phyloP scores from a whole-genome alignment of 306 rosid species.

The Albizia julibrissin region DNA sequence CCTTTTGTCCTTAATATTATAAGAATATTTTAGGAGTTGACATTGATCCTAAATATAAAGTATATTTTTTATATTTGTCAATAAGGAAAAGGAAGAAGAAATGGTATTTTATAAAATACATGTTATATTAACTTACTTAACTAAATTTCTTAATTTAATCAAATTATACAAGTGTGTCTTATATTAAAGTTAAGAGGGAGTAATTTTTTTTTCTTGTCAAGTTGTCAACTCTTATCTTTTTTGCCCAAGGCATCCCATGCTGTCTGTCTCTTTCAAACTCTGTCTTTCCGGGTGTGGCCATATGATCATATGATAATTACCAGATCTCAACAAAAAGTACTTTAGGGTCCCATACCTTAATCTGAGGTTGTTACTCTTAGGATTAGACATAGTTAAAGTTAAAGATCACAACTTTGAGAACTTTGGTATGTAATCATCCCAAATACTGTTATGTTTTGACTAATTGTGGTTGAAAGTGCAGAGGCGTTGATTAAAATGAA shows the following conservation, averaged over 20 bases:
- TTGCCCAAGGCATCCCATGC: slow-evolving; percentile 38
- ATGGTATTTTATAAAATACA: too few relatives aligned
- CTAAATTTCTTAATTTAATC: too few relatives aligned
- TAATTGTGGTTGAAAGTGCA: slow-evolving; percentile 65
- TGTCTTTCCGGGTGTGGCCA: slow-evolving; percentile 20
- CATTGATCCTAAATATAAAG: too few relatives aligned
- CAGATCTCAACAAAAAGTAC: slow-evolving; percentile 26
- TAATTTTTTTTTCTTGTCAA: slow-evolving; percentile 22
- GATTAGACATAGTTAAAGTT: slow-evolving; percentile 42
- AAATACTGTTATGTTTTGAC: slow-evolving; percentile 59
- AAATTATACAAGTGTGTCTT: too few relatives aligned
- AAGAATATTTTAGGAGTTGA: too few relatives aligned
- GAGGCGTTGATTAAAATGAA: slow-evolving; percentile 78
- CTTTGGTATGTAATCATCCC: slow-evolving; percentile 49
- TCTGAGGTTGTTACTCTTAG: slow-evolving; percentile 32
- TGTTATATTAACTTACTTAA: too few relatives aligned
- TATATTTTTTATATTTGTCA: too few relatives aligned
- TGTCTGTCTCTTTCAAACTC: slow-evolving; percentile 40
- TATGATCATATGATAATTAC: slow-evolving; percentile 19
- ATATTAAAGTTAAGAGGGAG: too few relatives aligned
- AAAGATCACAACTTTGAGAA: slow-evolving; percentile 27
- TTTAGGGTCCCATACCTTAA: slow-evolving; percentile 31
- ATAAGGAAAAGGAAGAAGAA: fast-evolving
- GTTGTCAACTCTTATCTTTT: slow-evolving; percentile 30
- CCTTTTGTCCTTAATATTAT: too few relatives aligned